Evolutionary conservation across 305 asterid genomes (phyloP).

Genomic region (Fraxinus angustifolia): DNA sequence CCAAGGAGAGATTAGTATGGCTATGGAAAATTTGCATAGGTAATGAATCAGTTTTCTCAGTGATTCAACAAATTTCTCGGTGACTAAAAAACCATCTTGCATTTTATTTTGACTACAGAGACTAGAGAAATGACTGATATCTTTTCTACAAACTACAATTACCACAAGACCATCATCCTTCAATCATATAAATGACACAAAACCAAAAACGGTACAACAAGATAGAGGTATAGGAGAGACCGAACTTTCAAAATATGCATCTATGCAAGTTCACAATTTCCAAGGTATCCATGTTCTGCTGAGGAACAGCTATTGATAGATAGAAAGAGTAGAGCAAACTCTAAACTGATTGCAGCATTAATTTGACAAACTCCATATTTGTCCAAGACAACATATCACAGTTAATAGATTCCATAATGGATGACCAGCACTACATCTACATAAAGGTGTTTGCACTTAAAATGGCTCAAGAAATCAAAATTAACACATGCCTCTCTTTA

Average conservation of each 20-base stretch:
- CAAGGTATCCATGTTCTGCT: conserved; percentile 6
- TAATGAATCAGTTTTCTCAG: conserved; percentile 5
- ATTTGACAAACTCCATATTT: not conserved
- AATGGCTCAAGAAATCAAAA: not conserved
- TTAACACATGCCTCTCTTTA: not conserved
- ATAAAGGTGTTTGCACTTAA: not conserved
- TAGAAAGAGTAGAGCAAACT: not conserved
- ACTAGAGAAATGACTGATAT: not conserved
- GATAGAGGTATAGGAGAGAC: conserved; percentile 1
- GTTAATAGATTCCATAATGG: not conserved
- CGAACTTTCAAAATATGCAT: conserved; percentile 10
- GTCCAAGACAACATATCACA: not conserved
- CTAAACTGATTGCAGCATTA: not conserved
- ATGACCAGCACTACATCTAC: not conserved
- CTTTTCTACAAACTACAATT: conserved; percentile 7
- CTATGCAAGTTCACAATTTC: conserved; percentile 13
- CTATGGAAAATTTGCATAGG: too few relatives aligned
- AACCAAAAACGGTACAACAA: conserved; percentile 11
- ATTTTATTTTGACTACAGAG: not conserved
- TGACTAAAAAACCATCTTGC: not conserved
- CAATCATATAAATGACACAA: conserved; percentile 18
- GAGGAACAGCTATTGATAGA: not conserved
- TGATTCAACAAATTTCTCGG: not conserved
- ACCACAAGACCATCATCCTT: conserved; percentile 20
- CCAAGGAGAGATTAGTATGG: too few relatives aligned